phyloP scores from a whole-genome alignment of 2,329 filamentous ascomycete species.

The Gaeumannomyces tritici region DNA sequence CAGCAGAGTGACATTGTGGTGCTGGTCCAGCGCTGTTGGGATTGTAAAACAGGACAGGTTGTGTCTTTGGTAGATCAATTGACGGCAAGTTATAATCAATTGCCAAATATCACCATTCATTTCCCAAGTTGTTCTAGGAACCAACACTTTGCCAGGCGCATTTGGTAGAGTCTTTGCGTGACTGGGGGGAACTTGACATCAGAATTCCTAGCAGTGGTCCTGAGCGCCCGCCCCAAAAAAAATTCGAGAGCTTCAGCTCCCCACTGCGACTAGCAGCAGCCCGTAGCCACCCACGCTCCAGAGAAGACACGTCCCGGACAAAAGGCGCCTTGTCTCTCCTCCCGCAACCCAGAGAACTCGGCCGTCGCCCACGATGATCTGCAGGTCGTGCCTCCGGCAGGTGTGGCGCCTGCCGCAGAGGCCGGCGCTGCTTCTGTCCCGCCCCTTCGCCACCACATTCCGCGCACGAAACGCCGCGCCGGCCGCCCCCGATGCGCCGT shows the following conservation, averaged over 20 bases:
- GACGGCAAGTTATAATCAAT: background rate
- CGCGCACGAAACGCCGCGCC: slow-evolving; percentile 22
- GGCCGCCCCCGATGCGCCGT: slow-evolving; percentile 9
- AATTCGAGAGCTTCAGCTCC: background rate
- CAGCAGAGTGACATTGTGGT: background rate
- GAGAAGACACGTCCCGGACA: background rate
- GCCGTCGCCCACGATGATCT: slow-evolving; percentile 24
- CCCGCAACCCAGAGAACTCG: too few species aligned
- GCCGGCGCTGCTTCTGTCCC: slow-evolving; percentile 13
- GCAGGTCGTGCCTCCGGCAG: slow-evolving; percentile 39
- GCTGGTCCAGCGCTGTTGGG: background rate
- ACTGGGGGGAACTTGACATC: background rate
- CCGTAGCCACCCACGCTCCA: background rate
- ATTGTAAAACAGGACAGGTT: background rate
- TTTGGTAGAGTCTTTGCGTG: background rate
- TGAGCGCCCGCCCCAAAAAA: background rate
- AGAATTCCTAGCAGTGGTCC: too few species aligned
- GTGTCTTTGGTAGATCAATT: background rate
- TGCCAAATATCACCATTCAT: background rate
- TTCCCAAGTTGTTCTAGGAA: background rate
- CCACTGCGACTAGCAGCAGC: background rate
- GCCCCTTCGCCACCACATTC: slow-evolving; percentile 30
- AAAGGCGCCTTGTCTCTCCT: slow-evolving; percentile 5
- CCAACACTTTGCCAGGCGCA: background rate
- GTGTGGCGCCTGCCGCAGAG: slow-evolving; percentile 24